Evolutionary conservation across 139 green algal species (phyloP).

Genomic region (Astrephomene gubernaculifera): DNA sequence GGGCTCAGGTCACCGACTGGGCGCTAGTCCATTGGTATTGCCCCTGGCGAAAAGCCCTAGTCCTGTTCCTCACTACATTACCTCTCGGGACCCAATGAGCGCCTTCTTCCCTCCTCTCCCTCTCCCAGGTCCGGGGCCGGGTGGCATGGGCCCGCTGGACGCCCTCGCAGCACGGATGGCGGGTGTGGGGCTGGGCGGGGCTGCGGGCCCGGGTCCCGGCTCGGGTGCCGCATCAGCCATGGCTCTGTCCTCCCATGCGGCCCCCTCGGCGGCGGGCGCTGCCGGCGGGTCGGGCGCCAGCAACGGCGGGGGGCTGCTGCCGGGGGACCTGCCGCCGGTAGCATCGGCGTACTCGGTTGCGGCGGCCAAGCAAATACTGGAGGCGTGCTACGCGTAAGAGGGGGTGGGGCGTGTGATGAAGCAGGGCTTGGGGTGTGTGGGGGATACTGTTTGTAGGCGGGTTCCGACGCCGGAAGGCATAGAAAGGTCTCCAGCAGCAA

Average conservation of each 20-base stretch:
- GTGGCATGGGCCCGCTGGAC: neutral
- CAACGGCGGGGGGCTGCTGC: neutral
- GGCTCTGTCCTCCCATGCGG: neutral
- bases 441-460: too few species aligned
- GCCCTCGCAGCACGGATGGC: neutral
- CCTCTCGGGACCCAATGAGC: neutral
- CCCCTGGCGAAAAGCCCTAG: too few species aligned
- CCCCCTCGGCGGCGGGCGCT: neutral
- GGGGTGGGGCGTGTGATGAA: neutral
- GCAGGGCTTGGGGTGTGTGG: neutral
- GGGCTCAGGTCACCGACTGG: too few species aligned
- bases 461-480: too few species aligned
- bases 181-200: neutral
- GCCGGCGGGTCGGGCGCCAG: neutral
- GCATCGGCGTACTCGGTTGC: constrained; percentile 20
- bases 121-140: neutral
- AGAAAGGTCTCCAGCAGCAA: too few species aligned
- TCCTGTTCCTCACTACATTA: too few species aligned
- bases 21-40: too few species aligned
- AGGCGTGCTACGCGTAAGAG: constrained; percentile 49
- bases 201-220: neutral
- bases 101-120: neutral
- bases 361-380: constrained; percentile 55
- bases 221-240: neutral
- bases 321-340: constrained; percentile 27